Conservation (phyloP, 805 yeast species). For the Schizosaccharomyces cryophilus region DNA sequence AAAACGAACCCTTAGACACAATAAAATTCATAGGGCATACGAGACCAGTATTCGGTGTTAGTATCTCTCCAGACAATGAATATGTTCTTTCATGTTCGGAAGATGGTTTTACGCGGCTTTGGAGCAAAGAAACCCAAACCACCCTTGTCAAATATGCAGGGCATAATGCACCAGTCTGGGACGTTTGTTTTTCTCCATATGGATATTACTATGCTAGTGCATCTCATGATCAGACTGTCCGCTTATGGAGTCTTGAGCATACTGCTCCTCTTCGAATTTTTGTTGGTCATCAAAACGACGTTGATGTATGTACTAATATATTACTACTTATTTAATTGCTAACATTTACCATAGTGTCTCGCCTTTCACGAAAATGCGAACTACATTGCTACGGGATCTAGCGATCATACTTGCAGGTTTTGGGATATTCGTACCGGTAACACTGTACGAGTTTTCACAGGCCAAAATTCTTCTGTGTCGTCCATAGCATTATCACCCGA, state of each 20-base stretch:
- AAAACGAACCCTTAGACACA: background rate
- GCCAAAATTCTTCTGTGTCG: constrained; percentile 70
- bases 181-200: constrained; percentile 73
- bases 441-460: constrained; percentile 74
- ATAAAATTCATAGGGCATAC: constrained; percentile 60
- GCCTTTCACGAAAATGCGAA: constrained; percentile 90
- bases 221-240: constrained; percentile 90
- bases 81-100: constrained; percentile 64
- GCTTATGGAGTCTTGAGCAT: constrained; percentile 95
- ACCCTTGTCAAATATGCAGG: constrained; percentile 86
- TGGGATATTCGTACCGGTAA: constrained; percentile 87
- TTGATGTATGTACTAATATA: constrained; percentile 30
- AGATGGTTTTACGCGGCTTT: constrained; percentile 72
- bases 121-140: constrained; percentile 82
- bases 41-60: constrained; percentile 75
- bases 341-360: constrained; percentile 16
- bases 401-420: constrained; percentile 90
- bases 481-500: constrained; percentile 80
- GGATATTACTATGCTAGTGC: constrained; percentile 98
- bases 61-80: constrained; percentile 74
- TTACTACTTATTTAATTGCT: background rate
- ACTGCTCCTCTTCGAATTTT: constrained; percentile 85
- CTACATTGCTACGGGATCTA: constrained; percentile 80
- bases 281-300: constrained; percentile 93
- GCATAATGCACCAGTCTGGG: constrained; percentile 94